Percentiles rank a stretch among this genome's conserved stretches.
These are phyloP conservation scores for Cercospora sojina DNA, from an alignment of 2,329 filamentous ascomycete species.

Conservation along the genomic window DNA sequence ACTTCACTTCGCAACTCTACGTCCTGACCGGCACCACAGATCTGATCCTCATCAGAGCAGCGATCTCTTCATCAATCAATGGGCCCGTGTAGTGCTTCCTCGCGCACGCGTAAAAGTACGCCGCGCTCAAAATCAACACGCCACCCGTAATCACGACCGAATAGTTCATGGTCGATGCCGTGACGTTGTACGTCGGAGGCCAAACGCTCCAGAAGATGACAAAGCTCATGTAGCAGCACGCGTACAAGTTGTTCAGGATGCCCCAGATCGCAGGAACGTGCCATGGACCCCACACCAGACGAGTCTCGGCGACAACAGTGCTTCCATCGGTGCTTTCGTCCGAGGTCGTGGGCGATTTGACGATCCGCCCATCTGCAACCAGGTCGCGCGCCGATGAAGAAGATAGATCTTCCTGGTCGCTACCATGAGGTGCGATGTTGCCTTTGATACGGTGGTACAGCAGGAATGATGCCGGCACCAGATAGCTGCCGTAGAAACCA, in stretches of 20 bases:
- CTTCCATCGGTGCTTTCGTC: slow-evolving; percentile 1
- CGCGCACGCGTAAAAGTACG: slow-evolving; percentile 41
- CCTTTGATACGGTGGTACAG: slow-evolving; percentile 45
- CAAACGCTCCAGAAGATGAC: slow-evolving; percentile 59
- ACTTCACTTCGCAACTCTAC: neutral
- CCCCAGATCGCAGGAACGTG: slow-evolving; percentile 53
- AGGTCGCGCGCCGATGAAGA: slow-evolving; percentile 5
- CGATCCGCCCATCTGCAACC: neutral
- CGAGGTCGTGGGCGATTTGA: neutral
- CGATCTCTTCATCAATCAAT: slow-evolving; percentile 39
- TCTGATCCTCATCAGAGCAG: slow-evolving; percentile 29
- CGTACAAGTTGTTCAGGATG: slow-evolving; percentile 55
- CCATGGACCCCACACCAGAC: slow-evolving; percentile 57
- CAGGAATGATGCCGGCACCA: slow-evolving; percentile 43
- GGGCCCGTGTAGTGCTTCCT: slow-evolving; percentile 42
- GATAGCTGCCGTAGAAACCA: slow-evolving; percentile 48
- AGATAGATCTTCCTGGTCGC: slow-evolving; percentile 24
- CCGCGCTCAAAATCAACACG: slow-evolving; percentile 39
- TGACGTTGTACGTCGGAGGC: slow-evolving; percentile 42
- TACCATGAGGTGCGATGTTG: slow-evolving; percentile 42
- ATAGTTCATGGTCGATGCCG: slow-evolving; percentile 46
- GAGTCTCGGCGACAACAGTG: slow-evolving; percentile 15
- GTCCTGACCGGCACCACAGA: neutral
- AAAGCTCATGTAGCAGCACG: slow-evolving; percentile 55
- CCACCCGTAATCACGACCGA: slow-evolving; percentile 42